phyloP scores from a whole-genome alignment of 2,329 filamentous ascomycete species.

The Ascochyta lentis region DNA sequence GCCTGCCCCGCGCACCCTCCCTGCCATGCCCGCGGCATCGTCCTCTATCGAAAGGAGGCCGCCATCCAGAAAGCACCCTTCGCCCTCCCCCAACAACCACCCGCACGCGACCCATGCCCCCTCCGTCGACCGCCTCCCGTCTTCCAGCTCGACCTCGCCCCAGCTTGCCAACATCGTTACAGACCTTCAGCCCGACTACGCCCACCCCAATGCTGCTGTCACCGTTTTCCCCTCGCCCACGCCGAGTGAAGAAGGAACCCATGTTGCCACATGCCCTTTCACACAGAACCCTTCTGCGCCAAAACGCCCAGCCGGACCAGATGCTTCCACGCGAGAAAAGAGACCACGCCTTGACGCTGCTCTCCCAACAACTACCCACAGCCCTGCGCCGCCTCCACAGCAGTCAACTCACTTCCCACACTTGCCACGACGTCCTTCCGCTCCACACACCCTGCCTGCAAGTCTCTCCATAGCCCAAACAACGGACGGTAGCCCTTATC shows the following conservation, averaged over 20 bases:
- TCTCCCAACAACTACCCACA: background rate
- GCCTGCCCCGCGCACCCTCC: background rate
- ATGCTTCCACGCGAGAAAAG: background rate
- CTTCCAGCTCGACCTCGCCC: slow-evolving; percentile 45
- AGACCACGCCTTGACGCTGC: background rate
- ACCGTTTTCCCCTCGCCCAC: slow-evolving; percentile 66
- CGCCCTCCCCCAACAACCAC: slow-evolving; percentile 2
- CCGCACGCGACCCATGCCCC: background rate
- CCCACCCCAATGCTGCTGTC: slow-evolving; percentile 14
- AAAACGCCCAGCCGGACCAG: background rate
- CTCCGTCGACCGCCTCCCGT: slow-evolving; percentile 21
- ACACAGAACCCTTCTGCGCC: background rate
- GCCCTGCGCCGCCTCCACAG: background rate
- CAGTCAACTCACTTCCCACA: background rate
- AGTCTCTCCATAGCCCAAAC: slow-evolving; percentile 5
- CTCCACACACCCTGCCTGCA: slow-evolving; percentile 7
- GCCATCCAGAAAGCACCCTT: slow-evolving; percentile 18
- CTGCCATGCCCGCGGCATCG: background rate
- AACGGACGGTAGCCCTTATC: slow-evolving; percentile 6
- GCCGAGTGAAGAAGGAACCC: slow-evolving; percentile 62
- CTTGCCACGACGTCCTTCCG: slow-evolving; percentile 3
- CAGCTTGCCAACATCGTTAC: slow-evolving; percentile 39
- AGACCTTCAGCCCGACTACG: slow-evolving; percentile 5
- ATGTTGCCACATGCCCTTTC: background rate
- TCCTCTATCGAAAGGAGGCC: slow-evolving; percentile 10